Percentiles rank a stretch among this genome's conserved stretches.
Conservation (phyloP, 1,284 basidiomycete genomes). For the Ceratobasidium sp. region DNA sequence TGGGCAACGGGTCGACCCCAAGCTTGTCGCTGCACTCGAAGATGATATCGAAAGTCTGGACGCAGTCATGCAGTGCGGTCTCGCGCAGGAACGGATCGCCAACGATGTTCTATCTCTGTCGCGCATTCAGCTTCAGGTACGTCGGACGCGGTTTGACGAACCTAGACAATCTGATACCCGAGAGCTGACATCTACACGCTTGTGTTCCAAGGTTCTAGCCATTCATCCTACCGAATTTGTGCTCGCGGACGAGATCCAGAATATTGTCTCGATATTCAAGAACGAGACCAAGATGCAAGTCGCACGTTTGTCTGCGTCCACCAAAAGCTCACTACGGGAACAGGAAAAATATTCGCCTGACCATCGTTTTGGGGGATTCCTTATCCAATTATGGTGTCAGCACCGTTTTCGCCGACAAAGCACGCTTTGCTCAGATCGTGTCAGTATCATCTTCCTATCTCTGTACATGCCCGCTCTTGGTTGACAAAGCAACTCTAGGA, state of each 20-base stretch:
- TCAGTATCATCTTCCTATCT: conserved; percentile 29
- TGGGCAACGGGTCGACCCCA: conserved; percentile 57
- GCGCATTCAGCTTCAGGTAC: conserved; percentile 57
- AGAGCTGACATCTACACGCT: not conserved
- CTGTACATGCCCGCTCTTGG: not conserved
- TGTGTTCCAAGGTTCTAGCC: conserved; percentile 48
- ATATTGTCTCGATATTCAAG: conserved; percentile 57
- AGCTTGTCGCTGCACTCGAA: conserved; percentile 25
- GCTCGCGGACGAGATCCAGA: conserved; percentile 54
- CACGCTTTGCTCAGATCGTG: conserved; percentile 52
- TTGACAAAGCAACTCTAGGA: conserved; percentile 34
- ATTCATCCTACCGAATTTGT: conserved; percentile 56
- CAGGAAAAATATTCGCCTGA: conserved; percentile 53
- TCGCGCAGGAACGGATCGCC: conserved; percentile 60
- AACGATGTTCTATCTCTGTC: conserved; percentile 61
- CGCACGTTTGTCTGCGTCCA: not conserved
- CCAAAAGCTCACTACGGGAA: conserved; percentile 1
- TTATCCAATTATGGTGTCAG: conserved; percentile 48
- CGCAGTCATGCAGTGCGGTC: conserved; percentile 55
- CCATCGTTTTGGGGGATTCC: conserved; percentile 51
- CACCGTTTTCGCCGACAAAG: conserved; percentile 51
- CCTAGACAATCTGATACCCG: conserved; percentile 3
- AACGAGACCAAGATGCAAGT: conserved; percentile 58
- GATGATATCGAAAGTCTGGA: conserved; percentile 49
- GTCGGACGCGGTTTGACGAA: not conserved